Base-by-base conservation (phyloP, 352 stramenopile genomes). In the Phytophthora uliginosa region DNA sequence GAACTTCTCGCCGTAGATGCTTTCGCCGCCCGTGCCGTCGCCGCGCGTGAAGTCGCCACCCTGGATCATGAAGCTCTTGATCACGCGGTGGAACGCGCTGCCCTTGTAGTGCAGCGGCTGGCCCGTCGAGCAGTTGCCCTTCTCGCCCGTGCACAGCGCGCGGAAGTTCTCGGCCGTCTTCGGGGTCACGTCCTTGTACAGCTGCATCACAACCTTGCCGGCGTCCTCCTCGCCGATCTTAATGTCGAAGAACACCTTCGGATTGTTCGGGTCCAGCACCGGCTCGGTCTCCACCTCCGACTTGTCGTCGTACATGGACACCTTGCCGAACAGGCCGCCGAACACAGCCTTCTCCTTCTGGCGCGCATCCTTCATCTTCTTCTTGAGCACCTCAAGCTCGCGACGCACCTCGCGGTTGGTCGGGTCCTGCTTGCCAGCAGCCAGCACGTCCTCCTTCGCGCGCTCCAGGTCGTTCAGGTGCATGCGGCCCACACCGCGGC, bases 141-240 rank as follows among this genome's bases (percentile, higher is more conserved):
- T 94, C 83, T 99, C 98, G 70, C 98, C 98, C 40, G 98, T 99
- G 79, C 98, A 99, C 26, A 99, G 77, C 42, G 91, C 95, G 63
- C 97, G 87, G 88, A 99, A 99, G 86, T 99, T 99, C 82, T 99
- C 98, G 0, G 93, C 98, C 2, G 98, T 99, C 74, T 98, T 97
- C 2, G 98, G 98, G 26, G 95, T 94, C 34, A 99, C 87, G 79
- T 99, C 98, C 71, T 98, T 91, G 78, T 92, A 97, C 40, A 99
- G 82, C 83, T 99, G 96, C 82, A 99, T 99, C 33, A 98, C 97
- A 28, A 98, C 87, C 64, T 97, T 91, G 47, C 95, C 94, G 10
- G 88, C 88, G 26, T 90, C 76, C 64, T 97, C 85, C 20, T 94
- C 95, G 42, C 94, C 96, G 22, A 99, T 98, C 67, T 88, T 88